These are phyloP conservation scores for Mucor piriformis DNA, from an alignment of 371 early-diverging fungal species.

Conservation along the genomic window DNA sequence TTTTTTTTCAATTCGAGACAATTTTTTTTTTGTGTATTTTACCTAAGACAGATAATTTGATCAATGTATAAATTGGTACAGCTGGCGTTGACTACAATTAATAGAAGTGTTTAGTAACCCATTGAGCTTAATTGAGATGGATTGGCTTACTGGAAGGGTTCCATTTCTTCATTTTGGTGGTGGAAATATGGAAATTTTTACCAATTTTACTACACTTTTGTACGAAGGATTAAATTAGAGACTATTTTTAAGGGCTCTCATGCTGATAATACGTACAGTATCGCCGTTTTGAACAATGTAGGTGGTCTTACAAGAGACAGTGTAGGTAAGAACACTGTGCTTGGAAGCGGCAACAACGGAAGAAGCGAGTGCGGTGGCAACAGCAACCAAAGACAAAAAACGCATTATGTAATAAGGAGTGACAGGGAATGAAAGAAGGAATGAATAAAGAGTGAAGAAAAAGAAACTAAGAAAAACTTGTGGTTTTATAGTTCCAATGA, in stretches of 20 bases:
- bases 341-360: constrained; percentile 7
- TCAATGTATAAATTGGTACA: constrained; percentile 36
- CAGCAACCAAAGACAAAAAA: constrained; percentile 8
- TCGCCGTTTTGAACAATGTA: constrained; percentile 31
- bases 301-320: constrained; percentile 26
- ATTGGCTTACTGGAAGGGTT: constrained; percentile 31
- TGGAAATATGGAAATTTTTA: constrained; percentile 18
- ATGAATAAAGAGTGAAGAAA: neutral
- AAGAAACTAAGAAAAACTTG: neutral
- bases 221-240: neutral
- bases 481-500: neutral
- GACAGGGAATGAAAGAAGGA: neutral
- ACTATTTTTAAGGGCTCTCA: neutral
- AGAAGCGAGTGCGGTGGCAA: constrained; percentile 17
- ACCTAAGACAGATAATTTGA: constrained; percentile 31
- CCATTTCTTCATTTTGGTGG: constrained; percentile 27
- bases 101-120: neutral
- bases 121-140: neutral
- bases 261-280: constrained; percentile 17
- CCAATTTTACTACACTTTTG: constrained; percentile 30
- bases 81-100: constrained; percentile 18
- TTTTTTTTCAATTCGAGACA: neutral
- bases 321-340: constrained; percentile 7
- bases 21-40: constrained; percentile 3
- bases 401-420: constrained; percentile 13